These are phyloP conservation scores for Beauveria varroae DNA, from an alignment of 2,329 filamentous ascomycete genomes.

Conservation along the genomic window DNA sequence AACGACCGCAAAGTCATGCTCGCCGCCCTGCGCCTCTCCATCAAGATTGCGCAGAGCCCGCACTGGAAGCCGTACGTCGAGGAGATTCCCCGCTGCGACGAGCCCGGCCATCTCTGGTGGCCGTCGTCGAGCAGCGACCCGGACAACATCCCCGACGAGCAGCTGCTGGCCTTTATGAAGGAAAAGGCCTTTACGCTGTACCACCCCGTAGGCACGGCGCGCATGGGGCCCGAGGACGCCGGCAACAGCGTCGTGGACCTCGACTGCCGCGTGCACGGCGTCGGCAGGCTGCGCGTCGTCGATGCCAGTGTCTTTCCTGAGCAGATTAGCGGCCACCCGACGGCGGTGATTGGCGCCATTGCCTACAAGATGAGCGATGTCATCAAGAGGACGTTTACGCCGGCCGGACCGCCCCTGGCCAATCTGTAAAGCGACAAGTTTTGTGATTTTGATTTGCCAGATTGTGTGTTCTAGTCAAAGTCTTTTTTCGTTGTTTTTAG, in stretches of 20 bases:
- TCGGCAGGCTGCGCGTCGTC: conserved; percentile 46
- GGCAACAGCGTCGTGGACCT: conserved; percentile 32
- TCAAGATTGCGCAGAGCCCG: conserved; percentile 14
- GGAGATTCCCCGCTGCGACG: conserved; percentile 12
- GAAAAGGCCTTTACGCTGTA: conserved; percentile 16
- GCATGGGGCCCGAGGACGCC: conserved; percentile 13
- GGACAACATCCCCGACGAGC: conserved; percentile 16
- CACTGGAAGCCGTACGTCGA: conserved; percentile 14
- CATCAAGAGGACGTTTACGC: conserved; percentile 9
- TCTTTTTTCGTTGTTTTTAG: too few relatives aligned
- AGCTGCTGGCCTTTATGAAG: conserved; percentile 13
- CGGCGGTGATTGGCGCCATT: conserved; percentile 16
- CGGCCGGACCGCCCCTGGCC: neutral
- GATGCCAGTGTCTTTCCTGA: conserved; percentile 49
- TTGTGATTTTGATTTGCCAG: too few relatives aligned
- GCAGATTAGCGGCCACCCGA: conserved; percentile 17
- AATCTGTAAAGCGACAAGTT: neutral
- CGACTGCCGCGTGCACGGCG: conserved; percentile 45
- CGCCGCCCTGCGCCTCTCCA: conserved; percentile 13
- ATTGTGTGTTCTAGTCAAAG: neutral
- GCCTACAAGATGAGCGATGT: conserved; percentile 15
- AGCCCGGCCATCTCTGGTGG: conserved; percentile 15
- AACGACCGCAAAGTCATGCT: conserved; percentile 16
- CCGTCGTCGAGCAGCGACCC: conserved; percentile 15
- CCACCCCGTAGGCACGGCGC: conserved; percentile 16